These are phyloP conservation scores for Ascochyta pisi DNA, from an alignment of 2,329 filamentous ascomycete genomes.

Conservation along the genomic window DNA sequence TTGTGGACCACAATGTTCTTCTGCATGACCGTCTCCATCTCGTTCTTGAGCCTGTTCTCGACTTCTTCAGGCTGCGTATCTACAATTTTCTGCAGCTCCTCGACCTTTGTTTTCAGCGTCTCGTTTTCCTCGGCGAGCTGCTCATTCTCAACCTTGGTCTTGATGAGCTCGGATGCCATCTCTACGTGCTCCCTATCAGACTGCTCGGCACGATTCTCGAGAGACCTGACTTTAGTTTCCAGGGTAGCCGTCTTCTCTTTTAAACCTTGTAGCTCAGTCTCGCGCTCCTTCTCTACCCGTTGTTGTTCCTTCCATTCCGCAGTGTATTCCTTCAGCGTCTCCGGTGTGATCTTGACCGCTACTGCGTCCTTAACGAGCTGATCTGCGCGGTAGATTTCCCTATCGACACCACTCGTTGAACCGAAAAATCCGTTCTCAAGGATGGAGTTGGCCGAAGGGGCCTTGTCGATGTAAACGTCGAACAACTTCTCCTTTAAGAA, in stretches of 20 bases:
- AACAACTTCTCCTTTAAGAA: slow-evolving; percentile 95
- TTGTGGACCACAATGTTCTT: slow-evolving; percentile 93
- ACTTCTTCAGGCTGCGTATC: slow-evolving; percentile 90
- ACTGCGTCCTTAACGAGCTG: slow-evolving; percentile 93
- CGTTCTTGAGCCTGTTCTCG: slow-evolving; percentile 78
- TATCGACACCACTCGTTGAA: slow-evolving; percentile 86
- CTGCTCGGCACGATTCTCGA: slow-evolving; percentile 88
- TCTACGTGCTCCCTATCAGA: slow-evolving; percentile 90
- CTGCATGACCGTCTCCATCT: slow-evolving; percentile 92
- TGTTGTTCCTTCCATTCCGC: slow-evolving; percentile 93
- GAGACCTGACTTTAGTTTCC: slow-evolving; percentile 76
- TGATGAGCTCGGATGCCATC: slow-evolving; percentile 88
- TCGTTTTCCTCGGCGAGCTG: slow-evolving; percentile 90
- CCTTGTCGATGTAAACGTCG: slow-evolving; percentile 94
- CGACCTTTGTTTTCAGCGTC: slow-evolving; percentile 81
- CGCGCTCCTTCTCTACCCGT: slow-evolving; percentile 79
- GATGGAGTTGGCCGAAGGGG: slow-evolving; percentile 89
- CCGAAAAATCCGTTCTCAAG: slow-evolving; percentile 98
- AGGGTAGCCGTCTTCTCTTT: slow-evolving; percentile 64
- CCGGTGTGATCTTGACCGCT: slow-evolving; percentile 81
- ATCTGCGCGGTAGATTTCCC: slow-evolving; percentile 94
- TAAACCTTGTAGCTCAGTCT: slow-evolving; percentile 79
- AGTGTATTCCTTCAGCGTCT: slow-evolving; percentile 81
- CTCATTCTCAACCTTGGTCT: slow-evolving; percentile 92
- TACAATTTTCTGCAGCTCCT: slow-evolving; percentile 83